These are phyloP conservation scores for Monilinia fructigena DNA, from an alignment of 2,329 filamentous ascomycete species.

Conservation along the genomic window DNA sequence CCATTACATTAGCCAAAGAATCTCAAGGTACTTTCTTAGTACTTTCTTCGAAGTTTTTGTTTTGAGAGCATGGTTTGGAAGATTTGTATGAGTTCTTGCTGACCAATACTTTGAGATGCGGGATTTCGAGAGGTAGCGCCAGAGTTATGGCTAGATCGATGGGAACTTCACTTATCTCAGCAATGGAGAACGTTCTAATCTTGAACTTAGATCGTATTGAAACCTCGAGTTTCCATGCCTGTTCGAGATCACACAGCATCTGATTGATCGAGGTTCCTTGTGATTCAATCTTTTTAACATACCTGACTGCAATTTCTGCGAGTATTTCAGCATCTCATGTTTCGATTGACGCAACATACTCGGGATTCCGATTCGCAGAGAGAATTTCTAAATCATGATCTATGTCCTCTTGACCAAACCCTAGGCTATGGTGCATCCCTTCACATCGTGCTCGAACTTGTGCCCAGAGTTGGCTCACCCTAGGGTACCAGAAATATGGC, in stretches of 20 bases:
- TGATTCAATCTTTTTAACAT: no score
- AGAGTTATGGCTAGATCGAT: neutral
- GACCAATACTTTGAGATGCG: neutral
- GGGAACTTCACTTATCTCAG: neutral
- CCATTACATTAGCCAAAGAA: conserved; percentile 20
- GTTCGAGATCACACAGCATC: neutral
- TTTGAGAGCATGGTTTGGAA: neutral
- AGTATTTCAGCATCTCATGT: neutral
- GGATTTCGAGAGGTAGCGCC: neutral
- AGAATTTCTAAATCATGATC: neutral
- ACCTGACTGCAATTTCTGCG: neutral
- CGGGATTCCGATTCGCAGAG: neutral
- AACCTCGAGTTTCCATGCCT: no score
- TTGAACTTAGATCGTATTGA: no score
- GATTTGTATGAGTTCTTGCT: neutral
- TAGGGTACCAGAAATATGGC: no score
- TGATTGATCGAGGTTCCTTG: no score
- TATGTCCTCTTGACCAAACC: neutral
- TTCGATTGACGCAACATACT: neutral
- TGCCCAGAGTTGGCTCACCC: neutral
- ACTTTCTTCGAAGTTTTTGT: neutral
- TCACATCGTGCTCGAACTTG: neutral
- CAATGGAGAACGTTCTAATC: neutral
- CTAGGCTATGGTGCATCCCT: neutral
- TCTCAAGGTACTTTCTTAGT: conserved; percentile 18